A percentile compares a stretch with the other conserved stretches of the same genome.
Evolutionary conservation across 345 rosid genomes (phyloP).

Genomic region (Diplotaxis tenuifolia): DNA sequence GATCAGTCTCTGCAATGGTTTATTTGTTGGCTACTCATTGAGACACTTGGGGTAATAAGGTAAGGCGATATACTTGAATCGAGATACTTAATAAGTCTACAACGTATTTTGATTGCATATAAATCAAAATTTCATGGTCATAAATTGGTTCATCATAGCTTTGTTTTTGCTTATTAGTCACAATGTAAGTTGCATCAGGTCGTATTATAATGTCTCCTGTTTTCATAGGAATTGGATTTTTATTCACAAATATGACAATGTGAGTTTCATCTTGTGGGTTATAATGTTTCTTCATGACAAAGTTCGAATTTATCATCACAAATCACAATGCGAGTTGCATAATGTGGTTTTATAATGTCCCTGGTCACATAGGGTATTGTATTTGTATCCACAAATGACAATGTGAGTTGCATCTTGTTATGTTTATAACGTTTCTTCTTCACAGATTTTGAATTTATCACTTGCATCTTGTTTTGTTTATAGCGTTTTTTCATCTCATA

Average conservation of each 20-base stretch:
- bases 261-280: not conserved
- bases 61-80: no score
- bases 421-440: not conserved
- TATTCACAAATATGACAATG: not conserved
- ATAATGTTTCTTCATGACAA: not conserved
- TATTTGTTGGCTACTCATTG: conserved; percentile 63
- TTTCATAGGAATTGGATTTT: not conserved
- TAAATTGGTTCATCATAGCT: no score
- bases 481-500: not conserved
- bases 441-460: no score
- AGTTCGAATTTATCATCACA: not conserved
- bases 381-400: not conserved
- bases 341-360: not conserved
- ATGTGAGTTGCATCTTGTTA: conserved; percentile 17
- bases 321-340: conserved; percentile 6
- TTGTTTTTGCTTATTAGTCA: not conserved
- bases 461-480: no score
- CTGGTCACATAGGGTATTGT: not conserved
- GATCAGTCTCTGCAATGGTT: conserved; percentile 77
- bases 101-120: not conserved
- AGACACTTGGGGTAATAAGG: conserved; percentile 64
- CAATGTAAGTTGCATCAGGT: not conserved
- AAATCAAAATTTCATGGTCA: not conserved
- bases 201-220: no score
- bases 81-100: no score